phyloP scores from a whole-genome alignment of 257 asterid species.

The Dorcoceras hygrometricum region DNA sequence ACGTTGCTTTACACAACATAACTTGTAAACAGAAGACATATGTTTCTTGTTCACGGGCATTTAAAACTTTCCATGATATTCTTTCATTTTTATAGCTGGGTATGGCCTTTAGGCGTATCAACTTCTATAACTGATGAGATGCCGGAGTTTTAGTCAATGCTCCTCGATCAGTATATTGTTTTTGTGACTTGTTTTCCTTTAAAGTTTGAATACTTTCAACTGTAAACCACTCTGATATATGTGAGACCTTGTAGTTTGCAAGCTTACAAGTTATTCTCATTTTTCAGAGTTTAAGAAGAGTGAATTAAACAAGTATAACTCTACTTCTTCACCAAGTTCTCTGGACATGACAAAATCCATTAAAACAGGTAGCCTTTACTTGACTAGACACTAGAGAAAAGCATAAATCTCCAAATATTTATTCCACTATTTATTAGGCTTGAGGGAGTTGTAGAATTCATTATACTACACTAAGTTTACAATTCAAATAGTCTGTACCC shows the following conservation, averaged over 20 bases:
- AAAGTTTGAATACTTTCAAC: conserved; percentile 18
- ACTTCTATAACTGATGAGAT: too few relatives aligned
- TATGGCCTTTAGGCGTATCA: conserved; percentile 16
- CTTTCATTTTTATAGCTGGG: conserved; percentile 9
- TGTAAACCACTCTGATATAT: conserved; percentile 5
- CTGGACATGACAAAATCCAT: conserved; percentile 40
- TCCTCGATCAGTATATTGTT: background rate
- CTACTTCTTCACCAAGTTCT: conserved; percentile 61
- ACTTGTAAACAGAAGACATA: background rate
- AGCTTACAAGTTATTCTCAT: conserved; percentile 20
- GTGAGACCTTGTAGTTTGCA: conserved; percentile 18
- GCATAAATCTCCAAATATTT: background rate
- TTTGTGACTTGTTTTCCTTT: conserved; percentile 2
- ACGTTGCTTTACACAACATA: background rate
- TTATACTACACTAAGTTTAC: too few relatives aligned
- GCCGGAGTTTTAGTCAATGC: conserved; percentile 8
- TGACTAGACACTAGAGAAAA: conserved; percentile 11
- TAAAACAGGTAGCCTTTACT: conserved; percentile 42
- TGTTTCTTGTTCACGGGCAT: background rate
- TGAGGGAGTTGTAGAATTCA: background rate
- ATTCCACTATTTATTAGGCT: background rate
- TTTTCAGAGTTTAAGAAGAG: conserved; percentile 75
- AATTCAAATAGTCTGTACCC: too few relatives aligned
- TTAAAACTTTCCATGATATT: conserved; percentile 10
- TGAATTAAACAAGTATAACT: conserved; percentile 47